Percentiles rank a stretch among this genome's conserved stretches.
Evolutionary conservation across 495 filamentous ascomycete species (phyloP).

Genomic region (Astrocystis sublimbata): DNA sequence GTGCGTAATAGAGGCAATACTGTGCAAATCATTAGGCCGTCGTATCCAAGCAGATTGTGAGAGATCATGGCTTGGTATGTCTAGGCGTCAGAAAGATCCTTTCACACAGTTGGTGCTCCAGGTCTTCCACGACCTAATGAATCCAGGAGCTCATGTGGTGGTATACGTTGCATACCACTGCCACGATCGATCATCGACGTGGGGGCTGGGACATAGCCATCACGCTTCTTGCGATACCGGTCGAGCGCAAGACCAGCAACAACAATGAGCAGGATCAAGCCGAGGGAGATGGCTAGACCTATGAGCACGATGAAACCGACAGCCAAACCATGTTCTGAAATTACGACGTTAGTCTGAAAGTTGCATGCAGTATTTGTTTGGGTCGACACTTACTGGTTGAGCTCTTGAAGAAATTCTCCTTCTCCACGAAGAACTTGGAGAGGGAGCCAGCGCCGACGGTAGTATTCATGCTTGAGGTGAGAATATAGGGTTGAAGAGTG

Average conservation of each 20-base stretch:
- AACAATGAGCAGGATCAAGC: constrained; percentile 84
- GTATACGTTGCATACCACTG: constrained; percentile 74
- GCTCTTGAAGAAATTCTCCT: constrained; percentile 62
- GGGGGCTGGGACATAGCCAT: constrained; percentile 84
- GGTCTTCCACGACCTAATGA: constrained; percentile 40
- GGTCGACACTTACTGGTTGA: constrained; percentile 27
- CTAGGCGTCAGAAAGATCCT: not conserved
- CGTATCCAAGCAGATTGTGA: constrained; percentile 14
- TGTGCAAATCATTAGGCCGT: constrained; percentile 9
- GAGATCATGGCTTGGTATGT: not conserved
- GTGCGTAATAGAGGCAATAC: not conserved
- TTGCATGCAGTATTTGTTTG: no score
- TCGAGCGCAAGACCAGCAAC: constrained; percentile 80
- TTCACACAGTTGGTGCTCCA: constrained; percentile 46
- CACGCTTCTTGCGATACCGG: constrained; percentile 75
- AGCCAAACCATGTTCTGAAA: constrained; percentile 59
- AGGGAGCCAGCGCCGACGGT: constrained; percentile 64
- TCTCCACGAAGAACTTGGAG: constrained; percentile 74
- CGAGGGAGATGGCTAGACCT: constrained; percentile 85
- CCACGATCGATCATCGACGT: constrained; percentile 72
- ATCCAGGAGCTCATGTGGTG: constrained; percentile 77
- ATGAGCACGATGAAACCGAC: constrained; percentile 89
- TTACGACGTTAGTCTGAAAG: constrained; percentile 32
- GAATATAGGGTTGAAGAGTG: constrained; percentile 71
- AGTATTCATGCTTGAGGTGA: constrained; percentile 66